These are phyloP conservation scores for Jatropha podagrica DNA, from an alignment of 441 rosid genomes.

Conservation along the genomic window DNA sequence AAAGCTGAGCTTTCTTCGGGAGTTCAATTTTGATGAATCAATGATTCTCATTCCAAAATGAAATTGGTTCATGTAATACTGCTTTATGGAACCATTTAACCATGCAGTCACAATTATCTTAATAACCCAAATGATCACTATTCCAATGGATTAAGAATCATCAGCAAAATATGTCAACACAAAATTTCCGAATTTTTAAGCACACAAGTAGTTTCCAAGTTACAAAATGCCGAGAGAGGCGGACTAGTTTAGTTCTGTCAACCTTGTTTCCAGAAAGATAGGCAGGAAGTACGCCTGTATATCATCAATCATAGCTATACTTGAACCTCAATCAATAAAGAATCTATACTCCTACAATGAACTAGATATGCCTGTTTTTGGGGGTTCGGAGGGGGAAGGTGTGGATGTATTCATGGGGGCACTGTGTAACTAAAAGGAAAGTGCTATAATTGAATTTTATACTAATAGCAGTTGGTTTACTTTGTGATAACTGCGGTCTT, in stretches of 20 bases:
- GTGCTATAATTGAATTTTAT: not conserved
- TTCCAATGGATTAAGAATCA: too few relatives aligned
- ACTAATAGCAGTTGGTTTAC: not conserved
- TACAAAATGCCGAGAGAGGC: too few relatives aligned
- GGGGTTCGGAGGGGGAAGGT: not conserved
- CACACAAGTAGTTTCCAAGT: not conserved
- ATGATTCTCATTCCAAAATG: slow-evolving; percentile 1
- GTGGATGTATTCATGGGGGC: not conserved
- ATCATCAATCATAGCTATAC: not conserved
- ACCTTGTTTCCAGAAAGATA: too few relatives aligned
- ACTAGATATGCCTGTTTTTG: not conserved
- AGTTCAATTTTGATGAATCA: not conserved
- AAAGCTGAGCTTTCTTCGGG: too few relatives aligned
- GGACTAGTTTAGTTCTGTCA: too few relatives aligned
- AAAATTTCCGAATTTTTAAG: not conserved
- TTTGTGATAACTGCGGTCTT: not conserved
- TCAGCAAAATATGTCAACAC: not conserved
- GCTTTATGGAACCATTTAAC: not conserved
- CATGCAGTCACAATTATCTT: not conserved
- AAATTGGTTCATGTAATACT: not conserved
- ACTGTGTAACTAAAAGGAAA: not conserved
- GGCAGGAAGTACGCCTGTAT: too few relatives aligned
- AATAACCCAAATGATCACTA: not conserved
- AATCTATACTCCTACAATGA: not conserved
- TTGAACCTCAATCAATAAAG: slow-evolving; percentile 1